These are phyloP conservation scores for Cutaneotrichosporon sp. DNA, from an alignment of 1,284 basidiomycete species.

Conservation along the genomic window DNA sequence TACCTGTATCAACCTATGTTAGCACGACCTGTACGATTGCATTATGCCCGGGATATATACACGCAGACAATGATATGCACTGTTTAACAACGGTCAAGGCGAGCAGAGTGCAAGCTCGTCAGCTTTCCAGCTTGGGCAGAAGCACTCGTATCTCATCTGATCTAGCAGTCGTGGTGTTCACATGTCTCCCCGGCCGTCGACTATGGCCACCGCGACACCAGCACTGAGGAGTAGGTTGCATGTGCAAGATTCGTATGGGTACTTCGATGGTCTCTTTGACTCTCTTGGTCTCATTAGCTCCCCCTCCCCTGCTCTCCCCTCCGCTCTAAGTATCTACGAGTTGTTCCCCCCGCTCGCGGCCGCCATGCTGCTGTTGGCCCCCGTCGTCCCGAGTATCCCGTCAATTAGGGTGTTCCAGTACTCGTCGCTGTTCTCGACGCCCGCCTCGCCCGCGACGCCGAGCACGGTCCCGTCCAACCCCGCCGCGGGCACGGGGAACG, in stretches of 20 bases:
- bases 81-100: too few relatives aligned
- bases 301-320: background rate
- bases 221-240: too few relatives aligned
- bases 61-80: too few relatives aligned
- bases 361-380: conserved; percentile 8
- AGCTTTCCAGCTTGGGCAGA: too few relatives aligned
- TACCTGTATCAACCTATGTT: background rate
- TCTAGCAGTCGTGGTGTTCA: too few relatives aligned
- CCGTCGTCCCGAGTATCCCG: conserved; percentile 21
- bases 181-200: too few relatives aligned
- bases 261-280: background rate
- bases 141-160: too few relatives aligned
- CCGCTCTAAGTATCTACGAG: conserved; percentile 1
- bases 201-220: too few relatives aligned
- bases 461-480: conserved; percentile 23
- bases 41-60: background rate
- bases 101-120: too few relatives aligned
- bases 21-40: background rate
- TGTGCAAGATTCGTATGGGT: background rate
- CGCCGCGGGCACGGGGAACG: conserved; percentile 1
- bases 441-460: conserved; percentile 9
- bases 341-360: conserved; percentile 4
- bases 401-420: conserved; percentile 55
- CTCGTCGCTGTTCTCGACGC: conserved; percentile 46
- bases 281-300: too few relatives aligned